Evolutionary conservation across 2,329 filamentous ascomycete genomes (phyloP), one percentile per base, ranked within the genome.

Genomic region (Phialophora tarda): DNA sequence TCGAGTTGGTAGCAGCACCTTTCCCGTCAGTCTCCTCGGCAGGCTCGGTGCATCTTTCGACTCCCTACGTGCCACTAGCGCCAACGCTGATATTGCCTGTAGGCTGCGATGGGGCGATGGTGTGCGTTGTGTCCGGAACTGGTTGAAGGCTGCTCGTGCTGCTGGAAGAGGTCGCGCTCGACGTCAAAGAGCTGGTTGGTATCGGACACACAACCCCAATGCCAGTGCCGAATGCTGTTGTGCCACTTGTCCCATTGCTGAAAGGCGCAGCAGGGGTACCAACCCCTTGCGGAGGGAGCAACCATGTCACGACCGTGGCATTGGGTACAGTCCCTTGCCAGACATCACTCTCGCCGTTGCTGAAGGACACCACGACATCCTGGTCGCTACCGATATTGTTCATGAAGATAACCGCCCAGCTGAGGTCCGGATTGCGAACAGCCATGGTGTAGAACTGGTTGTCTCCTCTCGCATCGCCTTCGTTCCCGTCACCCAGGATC

Each of bases 301-400:
- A 61, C 74, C 74, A 76, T 4, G 74, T 75, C 17, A 73, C 74
- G 17, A 76, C 72, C 23, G 74, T 75, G 51, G 72, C 69, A 55
- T 67, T 71, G 0, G 74, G 74, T 54, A 75, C 63, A 55, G 73
- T 74, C 8, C 74, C 74, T 17, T 73, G 74, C 74, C 74, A 76
- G 14, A 60, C 24, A 44, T 60, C 58, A 21, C 3, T 60, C 56
- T 71, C 60, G 56, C 73, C 66, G 3, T 72, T 72, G 48, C 68
- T 74, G 21, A 69, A 63, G 1, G 63, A 70, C 3, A 71, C 64
- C 1, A 76, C 57, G 21, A 84, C 74, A 62, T 81, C 82, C 38
- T 83, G 67, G 53, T 82, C 80, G 30, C 82, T 80, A 23, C 71
- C 72, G 65, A 82, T 83, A 6, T 77, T 80, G 72, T 84, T 84